A percentile compares a stretch with the other conserved stretches of the same genome.
Evolutionary conservation across 2,329 filamentous ascomycete genomes (phyloP).

Genomic region (Sclerotinia subarctica): DNA sequence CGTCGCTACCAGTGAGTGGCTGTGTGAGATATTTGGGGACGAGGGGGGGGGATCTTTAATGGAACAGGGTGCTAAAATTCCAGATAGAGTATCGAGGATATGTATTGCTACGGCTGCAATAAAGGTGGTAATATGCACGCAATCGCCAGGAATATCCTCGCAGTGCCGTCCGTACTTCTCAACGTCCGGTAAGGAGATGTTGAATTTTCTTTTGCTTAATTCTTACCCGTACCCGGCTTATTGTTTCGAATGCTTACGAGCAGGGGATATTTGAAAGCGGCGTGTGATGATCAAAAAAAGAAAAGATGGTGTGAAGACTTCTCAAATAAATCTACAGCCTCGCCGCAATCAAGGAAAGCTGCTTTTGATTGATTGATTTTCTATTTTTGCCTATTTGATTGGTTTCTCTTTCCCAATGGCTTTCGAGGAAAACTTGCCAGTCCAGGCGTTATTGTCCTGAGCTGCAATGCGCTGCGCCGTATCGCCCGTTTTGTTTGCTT

Average conservation of each 20-base stretch:
- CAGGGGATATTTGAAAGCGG: constrained; percentile 12
- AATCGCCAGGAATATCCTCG: constrained; percentile 21
- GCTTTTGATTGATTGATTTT: not conserved
- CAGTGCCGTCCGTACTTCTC: constrained; percentile 19
- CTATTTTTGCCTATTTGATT: not conserved
- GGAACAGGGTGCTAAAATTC: constrained; percentile 16
- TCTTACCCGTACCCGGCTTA: constrained; percentile 17
- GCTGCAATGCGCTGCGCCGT: not conserved
- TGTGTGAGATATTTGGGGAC: not conserved
- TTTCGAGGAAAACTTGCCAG: not conserved
- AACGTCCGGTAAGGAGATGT: constrained; percentile 18
- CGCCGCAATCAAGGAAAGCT: not conserved
- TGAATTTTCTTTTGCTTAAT: constrained; percentile 7
- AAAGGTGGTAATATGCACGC: constrained; percentile 19
- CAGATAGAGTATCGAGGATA: constrained; percentile 15
- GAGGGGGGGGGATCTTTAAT: not conserved
- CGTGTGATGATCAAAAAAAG: not conserved
- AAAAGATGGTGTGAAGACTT: not conserved
- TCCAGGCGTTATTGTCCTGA: not conserved
- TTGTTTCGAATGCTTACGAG: constrained; percentile 19
- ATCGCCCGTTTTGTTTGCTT: constrained; percentile 11
- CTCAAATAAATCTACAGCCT: constrained; percentile 5
- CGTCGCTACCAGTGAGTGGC: not conserved
- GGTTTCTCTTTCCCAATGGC: not conserved
- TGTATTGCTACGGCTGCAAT: constrained; percentile 20